Percentiles rank a stretch among this genome's conserved stretches.
These are phyloP conservation scores for Eutypa lata DNA, from an alignment of 2,329 filamentous ascomycete species.

Conservation along the genomic window DNA sequence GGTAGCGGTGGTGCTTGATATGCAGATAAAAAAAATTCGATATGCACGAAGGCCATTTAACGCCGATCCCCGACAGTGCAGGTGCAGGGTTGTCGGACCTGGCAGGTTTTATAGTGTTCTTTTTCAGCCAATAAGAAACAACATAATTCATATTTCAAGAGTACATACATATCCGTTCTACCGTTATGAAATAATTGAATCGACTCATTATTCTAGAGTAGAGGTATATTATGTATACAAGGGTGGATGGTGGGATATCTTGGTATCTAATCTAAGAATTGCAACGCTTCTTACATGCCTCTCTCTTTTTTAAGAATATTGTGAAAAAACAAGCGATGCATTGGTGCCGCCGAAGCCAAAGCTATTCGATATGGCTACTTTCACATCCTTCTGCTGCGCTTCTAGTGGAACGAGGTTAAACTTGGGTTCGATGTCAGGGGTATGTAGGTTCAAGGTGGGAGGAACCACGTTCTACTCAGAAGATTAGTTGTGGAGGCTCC, in stretches of 20 bases:
- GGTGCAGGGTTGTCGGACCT: too few species aligned
- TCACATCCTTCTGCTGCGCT: conserved; percentile 67
- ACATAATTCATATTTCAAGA: not conserved
- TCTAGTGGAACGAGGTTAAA: conserved; percentile 82
- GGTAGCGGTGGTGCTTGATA: not conserved
- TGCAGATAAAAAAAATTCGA: not conserved
- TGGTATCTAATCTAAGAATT: not conserved
- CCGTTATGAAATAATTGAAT: too few species aligned
- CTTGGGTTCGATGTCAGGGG: conserved; percentile 62
- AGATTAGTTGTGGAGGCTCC: conserved; percentile 2
- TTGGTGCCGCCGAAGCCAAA: conserved; percentile 98
- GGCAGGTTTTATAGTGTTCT: too few species aligned
- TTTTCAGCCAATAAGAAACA: not conserved
- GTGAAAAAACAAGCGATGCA: conserved; percentile 76
- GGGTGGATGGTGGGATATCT: too few species aligned
- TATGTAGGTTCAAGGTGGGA: conserved; percentile 79
- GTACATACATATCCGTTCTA: too few species aligned
- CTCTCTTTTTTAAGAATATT: not conserved
- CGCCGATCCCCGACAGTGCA: too few species aligned
- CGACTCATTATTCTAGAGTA: too few species aligned
- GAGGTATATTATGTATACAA: too few species aligned
- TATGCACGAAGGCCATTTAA: too few species aligned
- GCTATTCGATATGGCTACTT: conserved; percentile 84
- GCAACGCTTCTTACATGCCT: not conserved
- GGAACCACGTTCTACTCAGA: conserved; percentile 68